Evolutionary conservation across 257 asterid species (phyloP), one percentile per base, ranked within the genome.

Genomic region (Perilla frutescens): DNA sequence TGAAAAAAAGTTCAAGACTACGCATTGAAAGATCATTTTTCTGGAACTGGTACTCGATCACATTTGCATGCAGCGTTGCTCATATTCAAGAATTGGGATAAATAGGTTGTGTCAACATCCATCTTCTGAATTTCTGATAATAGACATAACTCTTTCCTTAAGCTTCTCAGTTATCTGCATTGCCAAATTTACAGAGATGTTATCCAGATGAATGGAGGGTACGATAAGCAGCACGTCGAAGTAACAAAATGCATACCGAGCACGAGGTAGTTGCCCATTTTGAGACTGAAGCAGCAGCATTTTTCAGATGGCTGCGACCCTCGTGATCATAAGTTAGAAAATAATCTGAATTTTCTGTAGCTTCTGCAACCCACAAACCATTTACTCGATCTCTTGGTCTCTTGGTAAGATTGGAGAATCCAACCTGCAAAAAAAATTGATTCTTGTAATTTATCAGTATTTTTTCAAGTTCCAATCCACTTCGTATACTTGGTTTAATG

Each of bases 291-390:
- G 84, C 79, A 49, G 93, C 89, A 14, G 81, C 89, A 10, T 77
- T 81, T 77, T 88, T 90, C 47, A 94, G 81, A 81, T 91, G 96
- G 63, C 71, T 81, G 74, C 81, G 75, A 65, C 87, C 73, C 58
- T 37, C 36, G 49, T 72, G 71, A 77, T 84, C 87, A 86, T 82
- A 88, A 81, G 77, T 87, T 82, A 87, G 74, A 76, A 83, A 84
- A 76, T 94, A 85, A 43, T 83, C 90, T 34, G 96, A 91, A 77
- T 83, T 94, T 78, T 94, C 96, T 2, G 98, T 84, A 26, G 98
- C 96, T 68, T 92, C 99, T 26, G 99, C 99, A 72, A 90, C 90
- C 97, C 98, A 95, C 50, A 95, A 71, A 77, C 91, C 87, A 79
- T 88, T 88, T 49, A 70, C 78, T 70, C 67, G 66, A 82, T 95